phyloP scores from a whole-genome alignment of 2,329 filamentous ascomycete genomes.

The Diplocarpon rosae region DNA sequence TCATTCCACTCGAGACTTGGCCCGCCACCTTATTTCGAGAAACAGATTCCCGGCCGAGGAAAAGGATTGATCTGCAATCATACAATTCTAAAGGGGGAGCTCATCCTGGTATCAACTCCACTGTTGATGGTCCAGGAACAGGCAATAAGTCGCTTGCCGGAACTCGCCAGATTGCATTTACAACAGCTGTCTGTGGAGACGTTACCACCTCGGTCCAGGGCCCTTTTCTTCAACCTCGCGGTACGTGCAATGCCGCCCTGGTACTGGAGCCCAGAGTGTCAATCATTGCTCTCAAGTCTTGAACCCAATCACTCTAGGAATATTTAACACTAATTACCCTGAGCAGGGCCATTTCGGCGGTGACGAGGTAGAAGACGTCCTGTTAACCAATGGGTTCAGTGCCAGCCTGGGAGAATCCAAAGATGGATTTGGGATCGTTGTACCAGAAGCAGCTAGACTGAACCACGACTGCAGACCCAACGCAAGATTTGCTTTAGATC shows the following conservation, averaged over 20 bases:
- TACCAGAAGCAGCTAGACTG: constrained; percentile 11
- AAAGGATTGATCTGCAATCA: constrained; percentile 7
- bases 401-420: constrained; percentile 1
- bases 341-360: too few relatives aligned
- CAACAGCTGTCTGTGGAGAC: not conserved
- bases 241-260: too few relatives aligned
- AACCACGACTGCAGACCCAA: constrained; percentile 14
- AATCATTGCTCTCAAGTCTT: too few relatives aligned
- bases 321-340: too few relatives aligned
- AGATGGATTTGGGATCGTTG: constrained; percentile 6
- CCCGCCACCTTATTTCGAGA: not conserved
- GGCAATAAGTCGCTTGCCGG: not conserved
- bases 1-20: too few relatives aligned
- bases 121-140: constrained; percentile 6
- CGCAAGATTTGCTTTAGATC: constrained; percentile 9
- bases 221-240: not conserved
- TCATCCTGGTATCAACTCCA: constrained; percentile 1
- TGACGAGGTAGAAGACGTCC: constrained; percentile 4
- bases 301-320: too few relatives aligned
- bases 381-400: constrained; percentile 10
- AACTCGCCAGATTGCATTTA: not conserved
- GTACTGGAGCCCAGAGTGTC: too few relatives aligned
- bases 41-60: constrained; percentile 4
- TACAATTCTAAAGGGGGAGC: constrained; percentile 6
- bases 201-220: not conserved